A percentile compares a stretch with the other conserved stretches of the same genome.
Conservation (phyloP, 2,329 filamentous ascomycete species). For the Calonectria naviculata region DNA sequence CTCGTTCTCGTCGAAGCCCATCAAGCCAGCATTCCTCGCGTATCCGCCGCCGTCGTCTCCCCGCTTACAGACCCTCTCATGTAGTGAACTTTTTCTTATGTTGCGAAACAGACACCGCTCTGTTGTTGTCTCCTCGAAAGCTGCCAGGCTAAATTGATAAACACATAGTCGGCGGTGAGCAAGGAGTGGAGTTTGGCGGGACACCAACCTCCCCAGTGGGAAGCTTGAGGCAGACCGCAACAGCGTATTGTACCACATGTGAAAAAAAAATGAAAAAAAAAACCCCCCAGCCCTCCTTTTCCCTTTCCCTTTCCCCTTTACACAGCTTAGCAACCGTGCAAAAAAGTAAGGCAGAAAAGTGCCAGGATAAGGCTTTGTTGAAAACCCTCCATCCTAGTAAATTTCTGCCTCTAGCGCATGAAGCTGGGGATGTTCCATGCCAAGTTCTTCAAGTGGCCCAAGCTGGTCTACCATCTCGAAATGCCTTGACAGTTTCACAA, state of each 20-base stretch:
- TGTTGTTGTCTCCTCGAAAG: not conserved
- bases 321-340: not conserved
- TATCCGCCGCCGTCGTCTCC: not conserved
- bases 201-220: conserved; percentile 3
- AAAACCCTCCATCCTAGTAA: not conserved
- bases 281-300: not conserved
- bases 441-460: not conserved
- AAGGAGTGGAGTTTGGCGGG: conserved; percentile 2
- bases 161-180: conserved; percentile 22
- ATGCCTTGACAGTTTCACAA: not conserved
- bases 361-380: not conserved
- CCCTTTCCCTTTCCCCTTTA: not conserved
- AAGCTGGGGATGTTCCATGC: not conserved
- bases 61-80: not conserved
- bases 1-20: conserved; percentile 3
- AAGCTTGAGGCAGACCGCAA: conserved; percentile 6
- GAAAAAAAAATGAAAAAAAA: not conserved
- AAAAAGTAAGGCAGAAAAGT: not conserved
- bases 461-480: not conserved
- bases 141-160: not conserved
- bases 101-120: not conserved
- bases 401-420: conserved; percentile 6
- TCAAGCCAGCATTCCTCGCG: conserved; percentile 10
- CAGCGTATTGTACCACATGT: conserved; percentile 3
- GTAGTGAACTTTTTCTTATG: not conserved